These are phyloP conservation scores for Colletotrichum australisinense DNA, from an alignment of 2,329 filamentous ascomycete genomes.

Conservation along the genomic window DNA sequence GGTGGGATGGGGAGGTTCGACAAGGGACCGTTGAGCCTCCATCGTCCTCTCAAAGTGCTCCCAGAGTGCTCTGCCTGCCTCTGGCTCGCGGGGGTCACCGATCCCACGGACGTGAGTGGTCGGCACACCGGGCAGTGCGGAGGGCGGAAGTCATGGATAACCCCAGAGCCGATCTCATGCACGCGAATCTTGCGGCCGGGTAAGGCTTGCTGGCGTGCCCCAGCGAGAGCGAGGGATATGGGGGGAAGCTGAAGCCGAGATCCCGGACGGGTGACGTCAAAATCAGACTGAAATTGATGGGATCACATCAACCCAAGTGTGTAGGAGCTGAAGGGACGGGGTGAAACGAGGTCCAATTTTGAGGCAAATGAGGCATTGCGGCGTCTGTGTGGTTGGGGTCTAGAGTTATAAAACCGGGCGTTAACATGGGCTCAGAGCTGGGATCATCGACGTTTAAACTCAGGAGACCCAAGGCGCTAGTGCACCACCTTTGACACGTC, in stretches of 20 bases:
- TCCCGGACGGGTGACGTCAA: conserved; percentile 32
- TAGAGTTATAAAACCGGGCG: conserved; percentile 22
- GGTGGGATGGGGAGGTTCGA: conserved; percentile 2
- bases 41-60: background rate
- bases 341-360: conserved; percentile 31
- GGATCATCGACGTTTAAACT: conserved; percentile 26
- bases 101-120: conserved; percentile 1
- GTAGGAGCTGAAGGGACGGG: background rate
- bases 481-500: conserved; percentile 32
- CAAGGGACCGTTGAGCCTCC: conserved; percentile 31
- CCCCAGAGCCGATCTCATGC: conserved; percentile 33
- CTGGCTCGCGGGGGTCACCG: background rate
- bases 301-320: conserved; percentile 13
- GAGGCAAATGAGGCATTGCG: conserved; percentile 34
- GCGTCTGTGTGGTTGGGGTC: conserved; percentile 32
- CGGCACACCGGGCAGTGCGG: conserved; percentile 3
- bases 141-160: conserved; percentile 6
- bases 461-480: conserved; percentile 19
- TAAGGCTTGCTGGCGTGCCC: background rate
- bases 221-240: background rate
- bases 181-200: conserved; percentile 3
- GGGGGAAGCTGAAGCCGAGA: conserved; percentile 17
- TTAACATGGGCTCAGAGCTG: background rate
- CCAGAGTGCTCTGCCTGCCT: background rate
- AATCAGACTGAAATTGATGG: conserved; percentile 12